Evolutionary conservation across 2,329 filamentous ascomycete genomes (phyloP).

Genomic region (Berkeleyomyces basicola): DNA sequence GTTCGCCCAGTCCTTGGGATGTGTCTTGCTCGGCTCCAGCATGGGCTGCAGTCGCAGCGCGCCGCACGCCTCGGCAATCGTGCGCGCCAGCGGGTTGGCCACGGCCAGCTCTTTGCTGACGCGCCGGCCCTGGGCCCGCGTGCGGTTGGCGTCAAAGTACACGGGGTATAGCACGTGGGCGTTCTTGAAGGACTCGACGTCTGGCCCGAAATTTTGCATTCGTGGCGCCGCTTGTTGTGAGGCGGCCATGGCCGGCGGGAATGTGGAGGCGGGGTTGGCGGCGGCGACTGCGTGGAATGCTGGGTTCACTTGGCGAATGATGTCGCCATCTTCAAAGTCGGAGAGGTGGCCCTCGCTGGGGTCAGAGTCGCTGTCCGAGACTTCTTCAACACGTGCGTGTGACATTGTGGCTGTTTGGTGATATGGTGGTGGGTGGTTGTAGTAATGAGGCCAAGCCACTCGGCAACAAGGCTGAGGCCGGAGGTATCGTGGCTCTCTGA

Average conservation of each 20-base stretch:
- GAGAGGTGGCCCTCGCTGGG: constrained; percentile 74
- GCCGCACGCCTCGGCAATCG: constrained; percentile 75
- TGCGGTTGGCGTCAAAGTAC: constrained; percentile 72
- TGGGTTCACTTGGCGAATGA: constrained; percentile 26
- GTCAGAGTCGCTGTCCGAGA: constrained; percentile 74
- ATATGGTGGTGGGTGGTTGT: constrained; percentile 4
- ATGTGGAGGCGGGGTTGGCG: constrained; percentile 10
- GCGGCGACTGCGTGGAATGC: constrained; percentile 10
- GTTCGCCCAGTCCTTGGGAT: constrained; percentile 96
- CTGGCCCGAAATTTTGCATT: constrained; percentile 14
- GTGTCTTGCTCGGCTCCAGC: constrained; percentile 79
- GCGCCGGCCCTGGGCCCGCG: constrained; percentile 64
- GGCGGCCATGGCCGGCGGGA: constrained; percentile 19
- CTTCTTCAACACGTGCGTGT: constrained; percentile 80
- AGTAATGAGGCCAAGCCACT: constrained; percentile 8
- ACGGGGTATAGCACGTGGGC: constrained; percentile 88
- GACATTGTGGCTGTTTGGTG: constrained; percentile 39
- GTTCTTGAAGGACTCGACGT: constrained; percentile 46
- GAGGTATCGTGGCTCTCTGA: not conserved
- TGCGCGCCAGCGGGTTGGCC: constrained; percentile 68
- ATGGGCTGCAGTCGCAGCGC: constrained; percentile 54
- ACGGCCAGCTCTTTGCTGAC: constrained; percentile 60
- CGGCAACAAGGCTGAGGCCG: not conserved
- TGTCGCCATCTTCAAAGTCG: constrained; percentile 42
- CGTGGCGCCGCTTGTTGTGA: not conserved